These are phyloP conservation scores for Aureobasidium sp. DNA, from an alignment of 2,329 filamentous ascomycete species.

Conservation along the genomic window DNA sequence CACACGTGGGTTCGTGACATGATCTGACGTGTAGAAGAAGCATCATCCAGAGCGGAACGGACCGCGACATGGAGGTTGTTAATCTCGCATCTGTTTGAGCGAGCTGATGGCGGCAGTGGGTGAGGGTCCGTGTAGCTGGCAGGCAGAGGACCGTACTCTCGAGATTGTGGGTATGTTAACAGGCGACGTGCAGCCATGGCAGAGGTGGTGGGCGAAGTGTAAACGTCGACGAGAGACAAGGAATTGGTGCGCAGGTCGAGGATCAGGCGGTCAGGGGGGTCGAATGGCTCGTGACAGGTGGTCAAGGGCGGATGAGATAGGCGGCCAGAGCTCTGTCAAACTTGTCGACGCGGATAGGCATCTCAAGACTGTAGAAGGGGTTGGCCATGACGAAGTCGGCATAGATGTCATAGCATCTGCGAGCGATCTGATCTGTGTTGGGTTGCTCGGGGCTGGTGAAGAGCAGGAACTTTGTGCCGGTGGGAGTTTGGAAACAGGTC, in stretches of 20 bases:
- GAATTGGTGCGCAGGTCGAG: not conserved
- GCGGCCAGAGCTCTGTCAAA: slow-evolving; percentile 62
- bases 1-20: not conserved
- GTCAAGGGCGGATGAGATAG: slow-evolving; percentile 26
- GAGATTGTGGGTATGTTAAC: not conserved
- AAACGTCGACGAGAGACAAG: not conserved
- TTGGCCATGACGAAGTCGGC: slow-evolving; percentile 99
- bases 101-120: not conserved
- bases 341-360: slow-evolving; percentile 91
- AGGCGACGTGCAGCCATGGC: not conserved
- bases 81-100: not conserved
- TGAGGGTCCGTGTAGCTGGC: not conserved
- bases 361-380: slow-evolving; percentile 95
- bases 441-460: slow-evolving; percentile 87
- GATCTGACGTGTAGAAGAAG: not conserved
- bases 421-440: slow-evolving; percentile 76
- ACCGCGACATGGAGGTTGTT: not conserved
- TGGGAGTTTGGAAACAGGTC: slow-evolving; percentile 92
- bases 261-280: not conserved
- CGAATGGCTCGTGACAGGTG: not conserved
- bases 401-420: slow-evolving; percentile 88
- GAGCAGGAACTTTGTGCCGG: slow-evolving; percentile 88
- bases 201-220: not conserved
- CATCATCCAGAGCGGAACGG: not conserved
- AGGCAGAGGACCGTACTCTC: not conserved